Conservation (phyloP, 495 filamentous ascomycete species). For the Amphirosellinia nigrospora region DNA sequence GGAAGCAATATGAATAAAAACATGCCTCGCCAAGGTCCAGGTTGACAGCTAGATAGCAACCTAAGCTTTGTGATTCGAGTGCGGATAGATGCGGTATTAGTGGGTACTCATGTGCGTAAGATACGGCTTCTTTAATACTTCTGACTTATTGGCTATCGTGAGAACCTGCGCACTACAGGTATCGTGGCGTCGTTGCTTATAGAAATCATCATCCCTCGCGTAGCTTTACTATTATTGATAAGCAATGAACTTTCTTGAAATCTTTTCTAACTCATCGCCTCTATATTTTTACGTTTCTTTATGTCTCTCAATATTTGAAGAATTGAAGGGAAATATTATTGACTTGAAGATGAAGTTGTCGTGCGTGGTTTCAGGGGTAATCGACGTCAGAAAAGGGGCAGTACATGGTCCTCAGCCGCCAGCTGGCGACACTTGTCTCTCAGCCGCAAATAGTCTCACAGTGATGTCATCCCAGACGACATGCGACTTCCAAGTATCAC, state of each 20-base stretch:
- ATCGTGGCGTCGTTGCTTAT: neutral
- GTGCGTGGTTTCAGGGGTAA: too few relatives aligned
- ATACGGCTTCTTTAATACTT: neutral
- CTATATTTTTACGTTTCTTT: neutral
- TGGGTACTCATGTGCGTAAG: neutral
- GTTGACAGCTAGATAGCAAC: neutral
- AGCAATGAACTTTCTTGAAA: neutral
- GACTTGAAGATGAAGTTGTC: neutral
- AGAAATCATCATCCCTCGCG: neutral
- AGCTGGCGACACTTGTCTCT: neutral
- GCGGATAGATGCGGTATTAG: neutral
- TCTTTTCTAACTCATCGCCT: neutral
- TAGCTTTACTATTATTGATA: neutral
- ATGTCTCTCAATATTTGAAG: too few relatives aligned
- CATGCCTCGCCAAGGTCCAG: neutral
- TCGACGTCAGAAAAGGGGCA: neutral
- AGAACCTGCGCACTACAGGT: neutral
- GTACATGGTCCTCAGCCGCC: neutral
- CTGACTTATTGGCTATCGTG: neutral
- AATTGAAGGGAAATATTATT: neutral
- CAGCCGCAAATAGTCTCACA: neutral
- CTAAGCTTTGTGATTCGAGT: neutral
- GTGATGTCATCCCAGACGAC: conserved; percentile 16
- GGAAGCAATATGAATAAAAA: neutral
- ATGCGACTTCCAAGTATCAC: conserved; percentile 12